phyloP scores from a whole-genome alignment of 495 filamentous ascomycete species.

The Penicillium dipodomyicola region DNA sequence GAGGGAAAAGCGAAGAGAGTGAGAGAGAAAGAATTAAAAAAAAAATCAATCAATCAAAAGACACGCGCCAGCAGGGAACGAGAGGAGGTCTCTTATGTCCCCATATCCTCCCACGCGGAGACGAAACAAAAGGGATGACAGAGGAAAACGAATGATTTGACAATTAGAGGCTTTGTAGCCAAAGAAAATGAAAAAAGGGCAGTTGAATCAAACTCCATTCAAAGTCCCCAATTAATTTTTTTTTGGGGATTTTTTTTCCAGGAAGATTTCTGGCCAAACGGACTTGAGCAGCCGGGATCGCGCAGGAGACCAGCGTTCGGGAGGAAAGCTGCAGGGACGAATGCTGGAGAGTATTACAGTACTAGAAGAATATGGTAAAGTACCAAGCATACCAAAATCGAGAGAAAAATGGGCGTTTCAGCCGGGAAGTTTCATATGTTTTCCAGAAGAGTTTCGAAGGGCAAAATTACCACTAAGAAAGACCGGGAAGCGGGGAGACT shows the following conservation, averaged over 20 bases:
- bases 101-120: constrained; percentile 18
- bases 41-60: constrained; percentile 15
- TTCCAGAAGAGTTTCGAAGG: constrained; percentile 14
- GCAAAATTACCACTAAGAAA: constrained; percentile 20
- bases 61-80: constrained; percentile 13
- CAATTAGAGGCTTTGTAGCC: constrained; percentile 26
- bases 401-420: constrained; percentile 2
- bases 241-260: constrained; percentile 12
- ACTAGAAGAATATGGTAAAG: constrained; percentile 7
- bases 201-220: constrained; percentile 22
- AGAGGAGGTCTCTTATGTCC: constrained; percentile 18
- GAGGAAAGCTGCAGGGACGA: constrained; percentile 45
- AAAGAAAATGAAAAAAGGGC: constrained; percentile 20
- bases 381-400: neutral
- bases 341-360: constrained; percentile 20
- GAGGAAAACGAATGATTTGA: constrained; percentile 8
- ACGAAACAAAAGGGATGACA: constrained; percentile 17
- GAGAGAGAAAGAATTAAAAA: constrained; percentile 16
- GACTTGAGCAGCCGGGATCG: constrained; percentile 40
- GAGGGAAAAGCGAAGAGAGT: constrained; percentile 14
- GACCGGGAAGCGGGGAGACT: constrained; percentile 15
- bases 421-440: constrained; percentile 11
- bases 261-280: constrained; percentile 31
- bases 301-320: constrained; percentile 31
- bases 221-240: constrained; percentile 13